A percentile compares a stretch with the other conserved stretches of the same genome.
Conservation (phyloP, 805 yeast genomes). For the Priceomyces haplophilus region DNA sequence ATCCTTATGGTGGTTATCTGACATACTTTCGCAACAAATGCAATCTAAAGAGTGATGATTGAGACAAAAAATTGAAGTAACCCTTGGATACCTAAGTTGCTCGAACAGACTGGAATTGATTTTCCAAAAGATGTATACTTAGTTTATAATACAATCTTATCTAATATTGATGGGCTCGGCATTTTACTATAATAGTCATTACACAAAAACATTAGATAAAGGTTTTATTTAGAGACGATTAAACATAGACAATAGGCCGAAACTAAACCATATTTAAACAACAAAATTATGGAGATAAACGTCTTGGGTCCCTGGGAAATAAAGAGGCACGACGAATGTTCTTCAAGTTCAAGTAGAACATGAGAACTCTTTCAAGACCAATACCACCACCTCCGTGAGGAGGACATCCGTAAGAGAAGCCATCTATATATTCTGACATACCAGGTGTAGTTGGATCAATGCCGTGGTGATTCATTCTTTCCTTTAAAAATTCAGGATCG, state of each 20-base stretch:
- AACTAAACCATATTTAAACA: too few species aligned
- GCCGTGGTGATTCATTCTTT: slow-evolving; percentile 81
- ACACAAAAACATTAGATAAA: neutral
- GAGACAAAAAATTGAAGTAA: too few species aligned
- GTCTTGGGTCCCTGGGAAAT: slow-evolving; percentile 98
- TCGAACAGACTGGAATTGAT: too few species aligned
- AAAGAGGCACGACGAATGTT: slow-evolving; percentile 97
- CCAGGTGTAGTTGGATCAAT: slow-evolving; percentile 81
- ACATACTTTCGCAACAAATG: slow-evolving; percentile 13
- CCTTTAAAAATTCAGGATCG: slow-evolving; percentile 76
- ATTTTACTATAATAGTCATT: neutral
- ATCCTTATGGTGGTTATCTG: slow-evolving; percentile 39
- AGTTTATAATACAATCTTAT: too few species aligned
- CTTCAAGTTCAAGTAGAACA: slow-evolving; percentile 96
- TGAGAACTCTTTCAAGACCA: slow-evolving; percentile 96
- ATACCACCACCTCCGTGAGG: slow-evolving; percentile 99
- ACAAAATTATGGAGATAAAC: slow-evolving; percentile 83
- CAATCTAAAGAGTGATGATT: too few species aligned
- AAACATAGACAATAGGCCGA: too few species aligned
- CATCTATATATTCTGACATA: slow-evolving; percentile 84
- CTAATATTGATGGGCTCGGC: neutral
- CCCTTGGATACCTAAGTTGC: too few species aligned
- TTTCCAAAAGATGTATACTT: too few species aligned
- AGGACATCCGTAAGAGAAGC: slow-evolving; percentile 91
- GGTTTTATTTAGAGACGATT: too few species aligned